phyloP scores from a whole-genome alignment of 306 rosid species.

The Lathyrus tuberosus region DNA sequence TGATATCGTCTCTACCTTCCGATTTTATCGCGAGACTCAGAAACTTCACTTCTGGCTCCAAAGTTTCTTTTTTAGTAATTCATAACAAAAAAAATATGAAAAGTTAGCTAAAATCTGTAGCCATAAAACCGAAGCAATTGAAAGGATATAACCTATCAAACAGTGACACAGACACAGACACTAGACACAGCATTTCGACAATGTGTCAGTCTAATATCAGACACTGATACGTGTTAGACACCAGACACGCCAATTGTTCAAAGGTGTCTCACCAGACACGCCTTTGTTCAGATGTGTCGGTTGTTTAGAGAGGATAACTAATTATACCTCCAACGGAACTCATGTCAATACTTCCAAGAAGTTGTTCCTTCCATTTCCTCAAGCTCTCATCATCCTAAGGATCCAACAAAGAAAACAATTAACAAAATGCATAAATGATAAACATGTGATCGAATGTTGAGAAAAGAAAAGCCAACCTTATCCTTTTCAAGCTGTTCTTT shows the following conservation, averaged over 20 bases:
- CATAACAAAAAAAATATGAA: conserved; percentile 9
- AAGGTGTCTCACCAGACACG: too few relatives aligned
- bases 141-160: not conserved
- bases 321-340: conserved; percentile 75
- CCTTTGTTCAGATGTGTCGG: too few relatives aligned
- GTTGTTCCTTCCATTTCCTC: conserved; percentile 94
- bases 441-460: not conserved
- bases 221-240: too few relatives aligned
- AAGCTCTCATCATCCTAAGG: conserved; percentile 89
- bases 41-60: conserved; percentile 90
- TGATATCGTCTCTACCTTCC: conserved; percentile 64
- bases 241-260: too few relatives aligned
- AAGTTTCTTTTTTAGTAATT: conserved; percentile 52
- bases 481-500: conserved; percentile 89
- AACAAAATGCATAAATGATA: not conserved
- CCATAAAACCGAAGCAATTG: not conserved
- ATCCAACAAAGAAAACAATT: conserved; percentile 32
- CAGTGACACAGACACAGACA: too few relatives aligned
- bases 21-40: conserved; percentile 75
- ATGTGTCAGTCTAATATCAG: too few relatives aligned
- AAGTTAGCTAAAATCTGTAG: not conserved
- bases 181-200: too few relatives aligned
- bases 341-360: conserved; percentile 83
- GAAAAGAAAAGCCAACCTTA: conserved; percentile 56
- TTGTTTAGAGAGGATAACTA: not conserved